Evolutionary conservation across 352 stramenopile genomes (phyloP), one percentile per base, ranked within the genome.

Genomic region (Phytophthora sp.): DNA sequence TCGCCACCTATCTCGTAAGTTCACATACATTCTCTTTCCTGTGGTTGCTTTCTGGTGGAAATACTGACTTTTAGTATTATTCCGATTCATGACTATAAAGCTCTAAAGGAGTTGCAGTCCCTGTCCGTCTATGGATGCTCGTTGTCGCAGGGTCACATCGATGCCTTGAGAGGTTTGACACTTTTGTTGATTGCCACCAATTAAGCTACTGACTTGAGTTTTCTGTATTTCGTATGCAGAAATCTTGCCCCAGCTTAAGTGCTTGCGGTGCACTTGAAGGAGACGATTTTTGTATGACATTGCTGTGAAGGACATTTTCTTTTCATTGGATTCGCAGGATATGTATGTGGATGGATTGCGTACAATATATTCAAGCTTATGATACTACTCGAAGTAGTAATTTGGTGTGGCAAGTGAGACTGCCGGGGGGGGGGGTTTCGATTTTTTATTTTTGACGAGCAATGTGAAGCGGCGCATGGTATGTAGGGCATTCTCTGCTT

Each of bases 1-100:
- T 21, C 82, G 81, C 15, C 81, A 91, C 57, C 67, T 94, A 8
- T 85, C 86, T 63, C 69, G 86, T 93, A 75, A 36, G 82, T 73
- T 16, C 41, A 4, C 2, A 26, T 58, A 29, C 36, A 36, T 21
- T 26, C 15, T 39, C 18, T 54, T 27, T n/a, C 30, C 18, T 30
- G 29, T 11, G 4, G 5, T 53, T 2, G 18, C 31, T 24, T 63
- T n/a, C n/a, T n/a, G n/a, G n/a, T n/a, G n/a, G n/a, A n/a, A n/a
- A n/a, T n/a, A n/a, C n/a, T n/a, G n/a, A n/a, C n/a, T n/a, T n/a
- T n/a, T n/a, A n/a, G n/a, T n/a, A n/a, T n/a, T n/a, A n/a, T n/a
- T n/a, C n/a, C n/a, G n/a, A n/a, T n/a, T n/a, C n/a, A n/a, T n/a
- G n/a, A n/a, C n/a, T n/a, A n/a, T n/a, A n/a, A n/a, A 89, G 80